Evolutionary conservation across 345 rosid genomes (phyloP).

Genomic region (Salix koriyanagi): DNA sequence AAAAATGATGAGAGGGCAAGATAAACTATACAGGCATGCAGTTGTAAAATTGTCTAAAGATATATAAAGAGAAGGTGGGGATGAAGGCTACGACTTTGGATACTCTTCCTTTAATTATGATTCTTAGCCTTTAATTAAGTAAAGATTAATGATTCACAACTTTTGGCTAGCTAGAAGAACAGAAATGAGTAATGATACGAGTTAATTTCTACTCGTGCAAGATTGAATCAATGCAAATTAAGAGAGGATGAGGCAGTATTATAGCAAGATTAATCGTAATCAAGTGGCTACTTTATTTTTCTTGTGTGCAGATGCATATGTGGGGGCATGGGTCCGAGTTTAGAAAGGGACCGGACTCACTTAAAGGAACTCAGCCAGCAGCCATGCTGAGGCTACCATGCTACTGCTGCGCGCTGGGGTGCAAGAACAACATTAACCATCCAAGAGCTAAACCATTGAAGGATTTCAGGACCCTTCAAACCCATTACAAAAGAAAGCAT

Average conservation of each 20-base stretch:
- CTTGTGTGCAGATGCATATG: constrained; percentile 63
- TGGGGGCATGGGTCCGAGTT: constrained; percentile 88
- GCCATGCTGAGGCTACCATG: constrained; percentile 80
- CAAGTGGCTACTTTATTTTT: not conserved
- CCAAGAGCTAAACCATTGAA: constrained; percentile 74
- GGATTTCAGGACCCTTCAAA: constrained; percentile 74
- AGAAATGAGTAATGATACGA: too few species aligned
- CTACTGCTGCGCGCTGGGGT: constrained; percentile 69
- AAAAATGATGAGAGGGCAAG: constrained; percentile 9
- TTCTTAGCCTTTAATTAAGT: not conserved
- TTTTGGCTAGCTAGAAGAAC: not conserved
- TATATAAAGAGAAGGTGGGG: not conserved
- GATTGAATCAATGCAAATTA: too few species aligned
- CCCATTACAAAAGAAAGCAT: constrained; percentile 77
- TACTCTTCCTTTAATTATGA: constrained; percentile 19
- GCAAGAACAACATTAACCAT: constrained; percentile 85
- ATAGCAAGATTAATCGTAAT: not conserved
- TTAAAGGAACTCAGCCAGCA: constrained; percentile 70
- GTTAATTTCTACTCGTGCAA: too few species aligned
- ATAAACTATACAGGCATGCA: constrained; percentile 6
- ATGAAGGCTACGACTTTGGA: constrained; percentile 16
- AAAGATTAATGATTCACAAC: not conserved
- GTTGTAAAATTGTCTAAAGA: constrained; percentile 13
- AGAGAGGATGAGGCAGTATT: not conserved
- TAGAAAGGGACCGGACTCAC: constrained; percentile 69